These are phyloP conservation scores for Trypanosoma melophagium DNA, from an alignment of 208 protist species.

Conservation along the genomic window DNA sequence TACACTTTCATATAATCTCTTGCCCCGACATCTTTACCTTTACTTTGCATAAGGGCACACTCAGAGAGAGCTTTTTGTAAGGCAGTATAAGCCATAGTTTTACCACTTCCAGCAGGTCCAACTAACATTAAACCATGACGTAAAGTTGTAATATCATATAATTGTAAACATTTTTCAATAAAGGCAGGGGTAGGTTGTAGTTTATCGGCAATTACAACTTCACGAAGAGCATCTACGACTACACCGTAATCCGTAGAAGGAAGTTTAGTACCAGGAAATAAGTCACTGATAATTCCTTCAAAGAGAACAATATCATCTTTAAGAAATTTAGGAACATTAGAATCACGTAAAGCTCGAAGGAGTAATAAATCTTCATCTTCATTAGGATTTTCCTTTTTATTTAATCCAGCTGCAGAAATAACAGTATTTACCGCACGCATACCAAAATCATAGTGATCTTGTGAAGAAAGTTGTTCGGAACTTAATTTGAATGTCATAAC, in stretches of 20 bases:
- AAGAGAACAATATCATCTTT: constrained; percentile 94
- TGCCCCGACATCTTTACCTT: constrained; percentile 62
- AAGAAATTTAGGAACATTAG: constrained; percentile 98
- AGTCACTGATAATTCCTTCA: constrained; percentile 97
- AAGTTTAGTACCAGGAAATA: constrained; percentile 96
- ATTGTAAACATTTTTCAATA: constrained; percentile 96
- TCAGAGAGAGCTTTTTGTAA: constrained; percentile 83
- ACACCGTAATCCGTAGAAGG: constrained; percentile 93
- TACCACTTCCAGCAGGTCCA: constrained; percentile 95
- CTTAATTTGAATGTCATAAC: constrained; percentile 98
- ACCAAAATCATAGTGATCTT: constrained; percentile 99
- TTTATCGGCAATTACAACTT: constrained; percentile 49
- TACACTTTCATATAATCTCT: constrained; percentile 89
- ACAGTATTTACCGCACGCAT: constrained; percentile 99
- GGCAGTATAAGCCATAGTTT: constrained; percentile 91
- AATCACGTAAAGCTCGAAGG: constrained; percentile 95
- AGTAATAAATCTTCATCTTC: constrained; percentile 94
- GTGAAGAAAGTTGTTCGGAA: constrained; percentile 97
- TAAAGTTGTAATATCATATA: constrained; percentile 98
- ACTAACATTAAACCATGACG: constrained; percentile 98
- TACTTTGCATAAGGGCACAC: constrained; percentile 69
- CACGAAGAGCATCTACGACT: constrained; percentile 82
- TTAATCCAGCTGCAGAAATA: constrained; percentile 96
- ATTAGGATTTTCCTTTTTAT: constrained; percentile 92
- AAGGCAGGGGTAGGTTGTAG: constrained; percentile 93